Evolutionary conservation across 345 rosid genomes (phyloP).

Genomic region (Eucalyptus pumila): DNA sequence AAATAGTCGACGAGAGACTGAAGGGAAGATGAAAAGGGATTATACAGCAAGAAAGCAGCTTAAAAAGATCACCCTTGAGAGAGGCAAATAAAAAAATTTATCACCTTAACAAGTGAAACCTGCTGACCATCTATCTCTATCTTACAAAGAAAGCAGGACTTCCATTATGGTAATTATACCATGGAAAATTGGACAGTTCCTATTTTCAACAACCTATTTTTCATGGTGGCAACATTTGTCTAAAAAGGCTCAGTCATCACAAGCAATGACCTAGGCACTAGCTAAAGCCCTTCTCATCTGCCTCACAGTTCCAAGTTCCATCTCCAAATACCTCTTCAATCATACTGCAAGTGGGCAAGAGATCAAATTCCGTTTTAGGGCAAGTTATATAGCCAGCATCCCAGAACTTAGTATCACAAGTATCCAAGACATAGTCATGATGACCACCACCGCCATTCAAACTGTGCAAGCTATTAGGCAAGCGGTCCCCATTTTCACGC

Average conservation of each 20-base stretch:
- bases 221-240: background rate
- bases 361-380: constrained; percentile 11
- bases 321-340: constrained; percentile 52
- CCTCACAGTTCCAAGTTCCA: constrained; percentile 16
- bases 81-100: background rate
- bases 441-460: constrained; percentile 1
- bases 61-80: background rate
- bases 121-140: background rate
- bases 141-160: constrained; percentile 4
- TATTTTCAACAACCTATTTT: background rate
- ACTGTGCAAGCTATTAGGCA: constrained; percentile 1
- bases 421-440: constrained; percentile 13
- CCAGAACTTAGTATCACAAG: constrained; percentile 25
- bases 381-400: constrained; percentile 15
- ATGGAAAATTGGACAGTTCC: background rate
- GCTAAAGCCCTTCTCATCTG: background rate
- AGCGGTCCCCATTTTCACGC: background rate
- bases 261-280: background rate
- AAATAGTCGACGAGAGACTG: background rate
- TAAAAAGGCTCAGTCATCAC: background rate
- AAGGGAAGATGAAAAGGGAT: background rate
- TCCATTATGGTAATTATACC: background rate
- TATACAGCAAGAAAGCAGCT: background rate
- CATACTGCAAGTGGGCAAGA: constrained; percentile 38
- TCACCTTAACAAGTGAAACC: background rate